Evolutionary conservation across 345 rosid genomes (phyloP), one percentile per base, ranked within the genome.

Genomic region (Gossypium bickii): DNA sequence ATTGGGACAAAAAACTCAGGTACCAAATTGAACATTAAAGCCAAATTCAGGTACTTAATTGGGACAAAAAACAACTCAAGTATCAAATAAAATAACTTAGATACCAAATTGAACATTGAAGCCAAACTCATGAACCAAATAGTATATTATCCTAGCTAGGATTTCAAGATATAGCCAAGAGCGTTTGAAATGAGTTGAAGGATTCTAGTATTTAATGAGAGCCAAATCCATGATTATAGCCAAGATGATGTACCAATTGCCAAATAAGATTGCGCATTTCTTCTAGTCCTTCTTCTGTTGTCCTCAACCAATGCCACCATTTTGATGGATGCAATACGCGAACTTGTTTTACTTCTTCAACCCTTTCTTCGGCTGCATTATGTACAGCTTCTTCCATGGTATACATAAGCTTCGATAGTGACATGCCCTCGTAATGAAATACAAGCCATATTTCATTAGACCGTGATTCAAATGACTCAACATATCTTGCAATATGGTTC

Each of bases 231-330:
- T n/a, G n/a, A n/a, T n/a, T n/a, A n/a, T n/a, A n/a, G n/a, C n/a
- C n/a, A n/a, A 16, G 55, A 51, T 8, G 68, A 82, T 79, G 49
- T 84, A 94, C 98, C 95, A 92, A 79, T 75, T 94, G 98, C 89
- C 88, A 83, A 79, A 94, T 82, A 78, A 94, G 84, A 83, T 76
- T 85, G 76, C 90, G 81, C 95, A 94, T 90, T 86, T 94, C 97
- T 78, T 90, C 96, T 74, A 88, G 82, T 63, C 98, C 97, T 65
- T 89, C 84, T 73, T 89, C 82, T 64, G 94, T 90, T 59, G 92
- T 94, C 85, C 87, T 94, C 89, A 94, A 80, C 98, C 97, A 90
- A 61, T 82, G 89, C 98, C 98, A 94, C 97, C 97, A 94, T 81
- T 90, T 88, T 10, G 97, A 94, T 15, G 97, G 97, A 73, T 78